Base-by-base conservation (phyloP, 2,329 filamentous ascomycete species). In the Colletotrichum paranaense region DNA sequence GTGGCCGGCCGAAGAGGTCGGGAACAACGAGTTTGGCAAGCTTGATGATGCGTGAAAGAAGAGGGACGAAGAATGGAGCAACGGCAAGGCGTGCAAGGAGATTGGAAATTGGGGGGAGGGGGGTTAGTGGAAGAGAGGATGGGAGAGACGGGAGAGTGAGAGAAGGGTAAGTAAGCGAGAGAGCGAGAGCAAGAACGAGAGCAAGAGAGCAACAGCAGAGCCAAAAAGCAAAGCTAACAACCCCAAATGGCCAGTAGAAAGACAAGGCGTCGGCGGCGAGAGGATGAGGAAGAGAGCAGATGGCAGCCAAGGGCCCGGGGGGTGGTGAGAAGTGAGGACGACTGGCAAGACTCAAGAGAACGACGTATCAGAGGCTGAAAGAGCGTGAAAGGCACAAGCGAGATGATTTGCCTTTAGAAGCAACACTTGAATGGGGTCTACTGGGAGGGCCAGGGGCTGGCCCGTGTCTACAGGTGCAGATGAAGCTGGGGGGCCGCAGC, bases 341-440 rank as follows among this genome's bases (percentile, higher is more conserved):
- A 66, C 6, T 26, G 73, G 63, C 8, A 67, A 22, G 24, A 35
- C 32, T 35, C 32, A 35, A 35, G 32, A 35, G 32, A 11, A 49
- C 77, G 79, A 78, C 81, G 83, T 83, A 82, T 83, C 81, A 81
- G 82, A 85, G 83, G 84, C 85, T 86, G 83, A 85, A 81, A 81
- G 81, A 81, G 80, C 80, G 80, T 82, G 82, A 82, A 82, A 82
- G 64, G 82, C 82, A 82, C 84, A 87, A 88, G 86, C 86, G 86
- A 88, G 80, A 88, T 88, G 86, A 86, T 84, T 73, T 84, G 82
- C 82, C 82, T 82, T 81, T 81, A 81, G 83, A 82, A 81, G 82
- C 82, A 82, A 82, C 83, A 75, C 79, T 79, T 78, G 81, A 78
- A 80, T 78, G 77, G 77, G 79, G 78, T 76, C 77, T 74, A 6